Base-by-base conservation (phyloP, 2,329 filamentous ascomycete species). In the Fusarium duplospermum region DNA sequence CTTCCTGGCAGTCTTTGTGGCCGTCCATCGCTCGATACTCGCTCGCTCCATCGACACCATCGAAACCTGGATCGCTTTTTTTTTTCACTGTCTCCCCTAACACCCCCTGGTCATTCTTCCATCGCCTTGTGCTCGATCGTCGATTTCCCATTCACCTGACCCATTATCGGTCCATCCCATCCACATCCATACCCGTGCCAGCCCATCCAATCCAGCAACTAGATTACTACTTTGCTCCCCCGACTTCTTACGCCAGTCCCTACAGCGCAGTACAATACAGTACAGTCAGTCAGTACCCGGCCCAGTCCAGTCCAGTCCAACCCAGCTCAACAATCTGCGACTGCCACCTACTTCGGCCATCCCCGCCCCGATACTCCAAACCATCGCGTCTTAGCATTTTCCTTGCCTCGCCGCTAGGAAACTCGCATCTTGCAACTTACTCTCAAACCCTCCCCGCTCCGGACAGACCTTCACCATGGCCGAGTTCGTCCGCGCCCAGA, bases 401-500 rank as follows among this genome's bases (percentile, higher is more conserved):
- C 62, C 61, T 74, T 58, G 58, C 69, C 73, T 73, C 60, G 45
- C 63, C 64, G 36, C 50, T 54, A 59, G 70, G 70, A 73, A 68
- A 59, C 50, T 64, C 58, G 61, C 60, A 72, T 60, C 66, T 59
- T 69, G n/a, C 60, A 62, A 69, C 47, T 45, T 42, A 10, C 18
- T 40, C 40, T 35, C 57, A 57, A 67, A 68, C 40, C 29, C 60
- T 45, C 62, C 71, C 40, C 69, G 57, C 54, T 64, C 60, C 59
- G 63, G 60, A 62, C 59, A 64, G 47, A 70, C 42, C 64, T 77
- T 83, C 90, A 92, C 82, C 84, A 98, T 99, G 96, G 96, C 96
- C 84, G 96, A 99, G 89, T 99, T 99, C 86, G 94, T 99, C 82
- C 94, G 96, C 86, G 95, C 96, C 83, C 96, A 98, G 90, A 98